Evolutionary conservation across 768 basidiomycete species (phyloP).

Genomic region (Suillus plorans): DNA sequence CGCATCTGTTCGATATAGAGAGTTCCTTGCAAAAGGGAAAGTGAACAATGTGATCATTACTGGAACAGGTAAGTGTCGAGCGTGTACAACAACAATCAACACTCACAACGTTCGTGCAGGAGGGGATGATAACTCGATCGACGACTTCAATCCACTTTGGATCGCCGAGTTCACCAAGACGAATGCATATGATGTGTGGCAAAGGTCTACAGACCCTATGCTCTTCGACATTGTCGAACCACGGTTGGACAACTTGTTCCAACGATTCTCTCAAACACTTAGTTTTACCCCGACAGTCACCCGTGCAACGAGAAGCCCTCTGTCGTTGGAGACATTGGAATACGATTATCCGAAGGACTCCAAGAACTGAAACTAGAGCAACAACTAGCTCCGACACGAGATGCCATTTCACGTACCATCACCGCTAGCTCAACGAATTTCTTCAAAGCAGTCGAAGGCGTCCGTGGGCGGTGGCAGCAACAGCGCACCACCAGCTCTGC

Average conservation of each 20-base stretch:
- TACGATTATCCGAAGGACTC: slow-evolving; percentile 89
- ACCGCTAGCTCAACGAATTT: slow-evolving; percentile 74
- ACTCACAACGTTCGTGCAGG: slow-evolving; percentile 30
- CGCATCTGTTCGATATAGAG: slow-evolving; percentile 85
- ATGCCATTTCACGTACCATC: slow-evolving; percentile 80
- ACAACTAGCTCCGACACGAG: slow-evolving; percentile 89
- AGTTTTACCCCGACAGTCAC: slow-evolving; percentile 52
- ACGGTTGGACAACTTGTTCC: slow-evolving; percentile 44
- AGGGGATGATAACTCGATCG: slow-evolving; percentile 55
- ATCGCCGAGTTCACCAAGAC: slow-evolving; percentile 86
- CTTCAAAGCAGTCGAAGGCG: slow-evolving; percentile 89
- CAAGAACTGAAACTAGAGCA: slow-evolving; percentile 93
- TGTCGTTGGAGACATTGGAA: slow-evolving; percentile 86
- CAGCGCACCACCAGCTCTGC: slow-evolving; percentile 34
- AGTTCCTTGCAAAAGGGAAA: slow-evolving; percentile 75
- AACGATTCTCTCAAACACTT: slow-evolving; percentile 1
- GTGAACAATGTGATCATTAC: slow-evolving; percentile 63
- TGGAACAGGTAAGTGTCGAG: slow-evolving; percentile 44
- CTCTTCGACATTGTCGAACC: slow-evolving; percentile 97
- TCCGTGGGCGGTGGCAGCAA: slow-evolving; percentile 69
- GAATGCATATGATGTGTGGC: slow-evolving; percentile 88
- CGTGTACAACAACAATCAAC: not conserved
- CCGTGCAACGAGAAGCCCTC: slow-evolving; percentile 92
- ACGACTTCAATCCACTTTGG: slow-evolving; percentile 89
- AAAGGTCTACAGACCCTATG: slow-evolving; percentile 84